Percentiles rank a stretch among this genome's conserved stretches.
phyloP scores from a whole-genome alignment of 352 stramenopile species.

The Plasmopara muralis region DNA sequence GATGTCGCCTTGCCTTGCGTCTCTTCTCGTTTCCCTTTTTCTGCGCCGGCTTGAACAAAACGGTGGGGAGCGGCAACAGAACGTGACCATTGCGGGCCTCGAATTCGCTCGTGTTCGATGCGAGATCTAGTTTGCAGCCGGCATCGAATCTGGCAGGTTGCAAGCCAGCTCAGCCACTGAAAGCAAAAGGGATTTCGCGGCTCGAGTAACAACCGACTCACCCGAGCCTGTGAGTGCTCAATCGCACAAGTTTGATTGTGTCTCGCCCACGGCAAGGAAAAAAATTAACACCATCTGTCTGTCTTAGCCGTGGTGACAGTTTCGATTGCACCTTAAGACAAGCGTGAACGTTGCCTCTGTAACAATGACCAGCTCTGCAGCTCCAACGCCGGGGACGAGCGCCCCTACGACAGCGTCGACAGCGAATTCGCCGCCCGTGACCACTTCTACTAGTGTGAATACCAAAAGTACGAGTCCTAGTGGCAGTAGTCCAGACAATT shows the following conservation, averaged over 20 bases:
- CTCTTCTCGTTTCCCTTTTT: conserved; percentile 2
- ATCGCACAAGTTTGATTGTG: conserved; percentile 1
- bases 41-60: conserved; percentile 1
- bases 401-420: conserved; percentile 1
- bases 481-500: conserved; percentile 5
- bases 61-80: background rate
- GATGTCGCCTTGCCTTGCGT: conserved; percentile 3
- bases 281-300: background rate
- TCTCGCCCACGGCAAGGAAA: conserved; percentile 3
- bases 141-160: background rate
- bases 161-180: background rate
- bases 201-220: conserved; percentile 27
- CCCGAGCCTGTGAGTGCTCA: conserved; percentile 5
- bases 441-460: background rate
- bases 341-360: background rate
- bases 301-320: background rate
- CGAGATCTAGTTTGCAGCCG: background rate
- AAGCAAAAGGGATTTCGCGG: conserved; percentile 28
- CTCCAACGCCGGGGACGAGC: background rate
- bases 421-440: conserved; percentile 3
- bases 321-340: background rate
- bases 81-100: background rate
- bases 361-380: conserved; percentile 24
- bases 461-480: conserved; percentile 8
- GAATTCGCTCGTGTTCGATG: conserved; percentile 20